Evolutionary conservation across 495 filamentous ascomycete genomes (phyloP), one percentile per base, ranked within the genome.

Genomic region (Immersiella caudata): DNA sequence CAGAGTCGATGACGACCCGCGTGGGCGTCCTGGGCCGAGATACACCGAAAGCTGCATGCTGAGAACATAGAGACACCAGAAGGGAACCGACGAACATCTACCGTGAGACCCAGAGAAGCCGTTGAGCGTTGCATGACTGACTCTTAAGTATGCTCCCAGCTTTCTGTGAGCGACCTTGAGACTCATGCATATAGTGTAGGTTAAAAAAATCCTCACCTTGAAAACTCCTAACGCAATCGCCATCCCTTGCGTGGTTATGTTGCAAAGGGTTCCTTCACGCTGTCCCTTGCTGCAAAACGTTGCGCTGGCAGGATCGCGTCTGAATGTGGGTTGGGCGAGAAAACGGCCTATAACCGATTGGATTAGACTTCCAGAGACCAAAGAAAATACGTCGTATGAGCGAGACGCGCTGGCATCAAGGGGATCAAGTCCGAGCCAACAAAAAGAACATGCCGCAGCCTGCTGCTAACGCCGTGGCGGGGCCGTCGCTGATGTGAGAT

Each of bases 401-500:
- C 40, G 40, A 12, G 11, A 46, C 40, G 40, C 40, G 40, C 16
- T 46, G 5, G 24, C 33, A 14, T 50, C 29, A 66, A 16, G 51
- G 51, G 7, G n/a, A 33, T 33, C 29, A 33, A 56, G 52, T 56
- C 52, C 52, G 21, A 24, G 52, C 40, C 40, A 14, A 33, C 29
- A 33, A 33, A 14, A 46, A 12, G 2, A 46, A 46, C 5, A 46
- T 14, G 40, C 11, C 40, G 40, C 11, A 46, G 40, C 40, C 9
- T 46, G 5, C 11, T 46, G 5, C 40, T 36, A 54, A 55, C n/a
- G 1, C 25, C 56, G 5, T 4, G 26, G 26, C 16, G 56, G 21
- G 26, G 56, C 21, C 56, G 26, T 25, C 26, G 56, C 56, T 59
- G 56, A 59, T 59, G 56, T 59, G 56, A 59, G 56, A 16, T 55